phyloP scores from a whole-genome alignment of 345 rosid species.

The Pugionium dolabratum region DNA sequence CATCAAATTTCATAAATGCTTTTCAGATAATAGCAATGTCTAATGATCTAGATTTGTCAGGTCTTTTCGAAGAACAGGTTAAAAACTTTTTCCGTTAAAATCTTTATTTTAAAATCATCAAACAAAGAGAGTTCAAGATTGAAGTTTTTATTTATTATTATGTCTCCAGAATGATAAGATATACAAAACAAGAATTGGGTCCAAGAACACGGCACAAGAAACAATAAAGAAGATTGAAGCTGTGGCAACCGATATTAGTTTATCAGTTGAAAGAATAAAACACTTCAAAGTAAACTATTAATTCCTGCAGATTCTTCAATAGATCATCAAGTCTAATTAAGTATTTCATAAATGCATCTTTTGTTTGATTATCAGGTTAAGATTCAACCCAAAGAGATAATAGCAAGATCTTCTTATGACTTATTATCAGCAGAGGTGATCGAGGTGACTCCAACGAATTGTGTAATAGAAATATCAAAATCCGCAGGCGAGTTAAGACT shows the following conservation, averaged over 20 bases:
- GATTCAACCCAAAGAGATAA: constrained; percentile 61
- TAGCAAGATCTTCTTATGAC: constrained; percentile 59
- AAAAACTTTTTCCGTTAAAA: background rate
- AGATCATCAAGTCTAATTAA: too few relatives aligned
- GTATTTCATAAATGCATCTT: background rate
- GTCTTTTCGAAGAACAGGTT: constrained; percentile 82
- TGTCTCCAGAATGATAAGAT: constrained; percentile 60
- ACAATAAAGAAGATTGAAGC: constrained; percentile 84
- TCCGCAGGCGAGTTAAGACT: constrained; percentile 62
- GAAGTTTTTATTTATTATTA: background rate
- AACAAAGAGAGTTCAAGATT: background rate
- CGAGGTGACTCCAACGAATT: constrained; percentile 79
- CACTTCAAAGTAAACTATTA: constrained; percentile 55
- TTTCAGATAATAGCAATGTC: constrained; percentile 95
- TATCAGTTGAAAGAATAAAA: constrained; percentile 59
- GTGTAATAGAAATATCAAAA: constrained; percentile 85
- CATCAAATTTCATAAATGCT: constrained; percentile 83
- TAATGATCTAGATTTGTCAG: constrained; percentile 84
- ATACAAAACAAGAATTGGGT: constrained; percentile 66
- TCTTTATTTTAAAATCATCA: background rate
- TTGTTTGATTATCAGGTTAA: constrained; percentile 52
- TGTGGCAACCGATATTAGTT: constrained; percentile 65
- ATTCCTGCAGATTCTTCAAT: background rate
- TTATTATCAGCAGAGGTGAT: constrained; percentile 81
- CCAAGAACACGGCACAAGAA: constrained; percentile 63